Evolutionary conservation across 257 asterid species (phyloP).

Genomic region (Solanum gandarillasii): DNA sequence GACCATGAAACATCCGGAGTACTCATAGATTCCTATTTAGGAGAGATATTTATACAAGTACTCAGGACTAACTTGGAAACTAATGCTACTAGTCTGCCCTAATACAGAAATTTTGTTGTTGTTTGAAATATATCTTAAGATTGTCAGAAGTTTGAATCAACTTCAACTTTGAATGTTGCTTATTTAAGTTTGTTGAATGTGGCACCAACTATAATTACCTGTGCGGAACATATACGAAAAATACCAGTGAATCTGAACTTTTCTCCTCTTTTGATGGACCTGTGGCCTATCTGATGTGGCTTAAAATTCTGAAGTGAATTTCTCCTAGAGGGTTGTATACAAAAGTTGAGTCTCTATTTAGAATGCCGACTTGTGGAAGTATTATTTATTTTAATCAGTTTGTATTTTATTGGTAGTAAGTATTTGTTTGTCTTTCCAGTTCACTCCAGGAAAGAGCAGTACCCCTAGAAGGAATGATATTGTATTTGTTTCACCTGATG

Average conservation of each 20-base stretch:
- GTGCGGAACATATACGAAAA: not conserved
- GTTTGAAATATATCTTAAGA: not conserved
- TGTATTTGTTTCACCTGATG: not conserved
- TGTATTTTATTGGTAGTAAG: not conserved
- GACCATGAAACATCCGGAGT: not conserved
- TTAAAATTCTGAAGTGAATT: not conserved
- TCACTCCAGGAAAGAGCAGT: not conserved
- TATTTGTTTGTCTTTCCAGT: not conserved
- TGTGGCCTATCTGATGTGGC: not conserved
- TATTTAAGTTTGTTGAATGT: not conserved
- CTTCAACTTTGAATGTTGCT: not conserved
- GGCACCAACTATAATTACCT: not conserved
- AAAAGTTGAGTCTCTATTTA: not conserved
- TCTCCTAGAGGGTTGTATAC: not conserved
- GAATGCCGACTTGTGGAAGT: not conserved
- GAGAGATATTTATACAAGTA: not conserved
- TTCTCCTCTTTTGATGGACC: not conserved
- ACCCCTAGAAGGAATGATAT: not conserved
- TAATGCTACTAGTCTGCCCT: not conserved
- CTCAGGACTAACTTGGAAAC: not conserved
- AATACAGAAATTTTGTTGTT: not conserved
- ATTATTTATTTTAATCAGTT: not conserved
- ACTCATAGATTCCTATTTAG: not conserved
- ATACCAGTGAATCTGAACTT: not conserved
- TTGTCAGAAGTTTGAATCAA: not conserved